Percentiles rank a stretch among this genome's conserved stretches.
Conservation (phyloP, 148 eudicot species). For the Rhododendron ovatum region DNA sequence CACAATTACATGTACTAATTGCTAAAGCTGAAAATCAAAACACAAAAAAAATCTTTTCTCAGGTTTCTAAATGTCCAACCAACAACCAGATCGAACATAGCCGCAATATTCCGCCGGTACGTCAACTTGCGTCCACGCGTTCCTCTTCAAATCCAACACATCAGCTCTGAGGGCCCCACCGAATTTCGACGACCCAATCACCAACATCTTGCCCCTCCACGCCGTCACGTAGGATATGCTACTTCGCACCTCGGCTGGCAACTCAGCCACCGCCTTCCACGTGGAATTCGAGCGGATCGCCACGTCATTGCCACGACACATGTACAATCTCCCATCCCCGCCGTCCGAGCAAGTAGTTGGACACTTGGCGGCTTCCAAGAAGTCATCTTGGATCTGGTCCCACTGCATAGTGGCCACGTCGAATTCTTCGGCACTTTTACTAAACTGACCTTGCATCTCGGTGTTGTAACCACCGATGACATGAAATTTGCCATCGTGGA, state of each 20-base stretch:
- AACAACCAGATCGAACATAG: conserved; percentile 63
- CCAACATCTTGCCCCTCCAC: conserved; percentile 40
- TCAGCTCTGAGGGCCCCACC: conserved; percentile 31
- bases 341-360: conserved; percentile 34
- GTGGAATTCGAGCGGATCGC: conserved; percentile 9
- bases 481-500: conserved; percentile 58
- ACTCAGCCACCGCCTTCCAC: conserved; percentile 46
- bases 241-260: conserved; percentile 34
- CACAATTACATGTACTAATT: neutral
- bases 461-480: conserved; percentile 78
- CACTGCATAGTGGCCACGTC: conserved; percentile 45
- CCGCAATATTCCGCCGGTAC: conserved; percentile 40
- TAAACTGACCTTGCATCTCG: conserved; percentile 53
- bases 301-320: conserved; percentile 22
- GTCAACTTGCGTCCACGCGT: conserved; percentile 44
- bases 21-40: neutral
- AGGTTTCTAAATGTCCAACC: conserved; percentile 34
- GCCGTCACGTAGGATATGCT: conserved; percentile 15
- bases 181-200: conserved; percentile 35
- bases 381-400: conserved; percentile 34
- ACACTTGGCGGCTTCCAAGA: conserved; percentile 25
- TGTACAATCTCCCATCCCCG: conserved; percentile 25
- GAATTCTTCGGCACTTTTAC: conserved; percentile 40
- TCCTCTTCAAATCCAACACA: conserved; percentile 38
- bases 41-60: neutral